Conservation (phyloP, 495 filamentous ascomycete species). For the Aspergillus biplanus region DNA sequence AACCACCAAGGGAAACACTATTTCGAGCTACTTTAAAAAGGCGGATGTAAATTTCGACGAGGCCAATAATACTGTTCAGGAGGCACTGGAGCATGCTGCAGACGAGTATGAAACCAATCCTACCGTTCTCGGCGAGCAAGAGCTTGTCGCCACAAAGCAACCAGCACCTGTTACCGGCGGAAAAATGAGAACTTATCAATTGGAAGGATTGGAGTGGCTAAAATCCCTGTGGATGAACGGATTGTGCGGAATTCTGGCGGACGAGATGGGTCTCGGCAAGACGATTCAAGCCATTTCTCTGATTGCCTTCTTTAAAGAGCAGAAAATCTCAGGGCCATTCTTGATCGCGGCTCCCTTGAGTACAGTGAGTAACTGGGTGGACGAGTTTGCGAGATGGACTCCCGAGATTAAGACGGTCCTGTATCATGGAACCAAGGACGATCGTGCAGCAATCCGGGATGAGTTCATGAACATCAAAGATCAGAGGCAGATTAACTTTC, state of each 20-base stretch:
- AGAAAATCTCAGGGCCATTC: slow-evolving; percentile 85
- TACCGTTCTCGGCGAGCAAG: slow-evolving; percentile 71
- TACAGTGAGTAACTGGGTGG: slow-evolving; percentile 94
- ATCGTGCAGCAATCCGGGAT: slow-evolving; percentile 71
- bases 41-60: slow-evolving; percentile 57
- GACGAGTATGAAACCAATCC: slow-evolving; percentile 61
- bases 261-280: slow-evolving; percentile 98
- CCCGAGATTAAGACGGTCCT: slow-evolving; percentile 83
- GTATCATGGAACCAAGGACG: slow-evolving; percentile 81
- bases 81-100: slow-evolving; percentile 58
- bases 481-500: slow-evolving; percentile 71
- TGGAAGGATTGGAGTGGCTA: slow-evolving; percentile 94
- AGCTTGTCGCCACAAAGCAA: slow-evolving; percentile 79
- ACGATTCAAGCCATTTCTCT: slow-evolving; percentile 93
- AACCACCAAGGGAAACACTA: slow-evolving; percentile 40
- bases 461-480: slow-evolving; percentile 61
- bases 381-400: slow-evolving; percentile 89
- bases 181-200: slow-evolving; percentile 89
- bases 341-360: slow-evolving; percentile 88
- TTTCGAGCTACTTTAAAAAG: slow-evolving; percentile 62
- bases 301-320: slow-evolving; percentile 85
- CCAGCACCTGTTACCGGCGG: slow-evolving; percentile 84
- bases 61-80: slow-evolving; percentile 53
- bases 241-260: slow-evolving; percentile 90
- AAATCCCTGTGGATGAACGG: slow-evolving; percentile 87